Conservation (phyloP, 1,284 basidiomycete species). For the Cutaneotrichosporon spelunceum region DNA sequence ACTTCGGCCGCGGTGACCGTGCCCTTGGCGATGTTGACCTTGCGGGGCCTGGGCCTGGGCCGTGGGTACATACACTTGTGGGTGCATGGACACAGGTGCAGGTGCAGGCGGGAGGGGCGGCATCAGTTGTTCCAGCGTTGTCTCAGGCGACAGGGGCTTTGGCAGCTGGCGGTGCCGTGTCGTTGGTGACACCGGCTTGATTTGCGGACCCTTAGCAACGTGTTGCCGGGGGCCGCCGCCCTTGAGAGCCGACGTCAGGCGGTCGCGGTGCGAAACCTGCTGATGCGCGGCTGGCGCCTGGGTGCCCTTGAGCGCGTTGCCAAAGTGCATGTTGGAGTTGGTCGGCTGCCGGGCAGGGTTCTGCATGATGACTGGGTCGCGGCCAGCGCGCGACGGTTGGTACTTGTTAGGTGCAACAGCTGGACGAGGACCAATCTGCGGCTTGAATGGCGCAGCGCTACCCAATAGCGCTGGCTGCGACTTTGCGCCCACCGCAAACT, state of each 20-base stretch:
- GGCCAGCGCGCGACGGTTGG: slow-evolving; percentile 54
- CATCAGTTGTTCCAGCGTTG: slow-evolving; percentile 1
- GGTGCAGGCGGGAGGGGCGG: background rate
- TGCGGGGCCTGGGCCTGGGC: background rate
- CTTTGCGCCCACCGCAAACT: slow-evolving; percentile 65
- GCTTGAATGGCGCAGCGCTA: slow-evolving; percentile 58
- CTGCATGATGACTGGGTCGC: slow-evolving; percentile 57
- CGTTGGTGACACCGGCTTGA: slow-evolving; percentile 22
- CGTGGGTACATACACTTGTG: background rate
- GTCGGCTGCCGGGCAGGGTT: slow-evolving; percentile 48
- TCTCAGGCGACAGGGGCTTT: slow-evolving; percentile 8
- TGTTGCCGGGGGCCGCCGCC: slow-evolving; percentile 25
- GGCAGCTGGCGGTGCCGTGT: slow-evolving; percentile 5
- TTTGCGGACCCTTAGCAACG: slow-evolving; percentile 14
- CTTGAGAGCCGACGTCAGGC: slow-evolving; percentile 33
- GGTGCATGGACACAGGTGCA: background rate
- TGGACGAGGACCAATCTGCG: slow-evolving; percentile 65
- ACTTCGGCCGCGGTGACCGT: slow-evolving; percentile 9
- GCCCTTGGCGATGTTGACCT: background rate
- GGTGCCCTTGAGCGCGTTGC: slow-evolving; percentile 46
- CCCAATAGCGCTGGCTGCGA: slow-evolving; percentile 48
- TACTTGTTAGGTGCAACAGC: slow-evolving; percentile 62
- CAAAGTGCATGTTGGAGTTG: slow-evolving; percentile 34
- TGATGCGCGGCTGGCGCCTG: slow-evolving; percentile 19
- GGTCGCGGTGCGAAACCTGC: slow-evolving; percentile 29